Evolutionary conservation across 139 green algal genomes (phyloP), one percentile per base, ranked within the genome.

Genomic region (Mesotaenium endlicherianum): DNA sequence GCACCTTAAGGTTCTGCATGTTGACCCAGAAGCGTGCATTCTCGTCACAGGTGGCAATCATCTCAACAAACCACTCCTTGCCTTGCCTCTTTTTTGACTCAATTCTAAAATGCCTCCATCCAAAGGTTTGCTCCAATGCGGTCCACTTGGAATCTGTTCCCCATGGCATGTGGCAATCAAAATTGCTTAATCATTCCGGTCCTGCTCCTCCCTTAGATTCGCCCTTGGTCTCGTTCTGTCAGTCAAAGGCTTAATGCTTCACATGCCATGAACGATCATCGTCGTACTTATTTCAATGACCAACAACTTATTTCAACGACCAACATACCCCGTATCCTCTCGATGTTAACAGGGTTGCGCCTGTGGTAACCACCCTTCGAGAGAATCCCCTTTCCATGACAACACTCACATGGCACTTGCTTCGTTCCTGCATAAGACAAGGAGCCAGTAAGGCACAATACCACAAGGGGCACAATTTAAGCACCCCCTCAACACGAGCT

Each of bases 71-170:
- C 17, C 71, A 70, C 1, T 86, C 75, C 36, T 83, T 89, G 6
- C 84, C 86, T 58, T 83, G n/a, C 34, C 70, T 50, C 44, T 89
- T 90, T 76, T 94, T 93, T 38, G 91, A 78, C 1, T 80, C 74
- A 2, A 90, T 90, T 1, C 55, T 57, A 47, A 93, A 93, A 70
- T 93, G 90, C 0, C 89, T 78, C 88, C 90, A 92, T 2, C 90
- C 90, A 81, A 93, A 88, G 0, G 90, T 93, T 34, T 82, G 81
- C 71, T 93, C 84, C 90, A 93, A 90, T 31, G 90, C 90, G 20
- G 90, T 93, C 90, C 90, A 93, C 20, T 93, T 93, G 17, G 80
- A 90, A 1, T 69, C 88, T 91, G 86, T 3, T 44, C 11, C 39
- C 42, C 1, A 68, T 70, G 2, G 20, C 31, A 6, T 70, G 4